These are phyloP conservation scores for Verbascum thapsus DNA, from an alignment of 257 asterid genomes.

Conservation along the genomic window DNA sequence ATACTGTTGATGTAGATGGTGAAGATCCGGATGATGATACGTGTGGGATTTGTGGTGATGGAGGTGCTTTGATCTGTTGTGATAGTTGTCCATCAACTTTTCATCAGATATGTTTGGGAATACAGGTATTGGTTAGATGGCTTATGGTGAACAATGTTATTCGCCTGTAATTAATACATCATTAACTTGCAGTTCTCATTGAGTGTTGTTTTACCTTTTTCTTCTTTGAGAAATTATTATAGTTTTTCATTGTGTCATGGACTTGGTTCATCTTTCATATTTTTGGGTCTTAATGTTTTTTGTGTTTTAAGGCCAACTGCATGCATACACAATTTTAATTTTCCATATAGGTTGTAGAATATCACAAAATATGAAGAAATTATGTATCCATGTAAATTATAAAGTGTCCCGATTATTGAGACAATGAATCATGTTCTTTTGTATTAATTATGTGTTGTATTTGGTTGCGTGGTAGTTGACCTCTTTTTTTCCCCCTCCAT, in stretches of 20 bases:
- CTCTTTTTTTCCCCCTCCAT: slow-evolving; percentile 8
- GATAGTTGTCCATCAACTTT: slow-evolving; percentile 96
- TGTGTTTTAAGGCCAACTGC: no score
- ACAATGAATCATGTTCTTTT: slow-evolving; percentile 1
- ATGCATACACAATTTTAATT: no score
- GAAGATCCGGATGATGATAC: slow-evolving; percentile 93
- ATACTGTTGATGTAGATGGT: slow-evolving; percentile 56
- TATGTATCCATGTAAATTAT: slow-evolving; percentile 2
- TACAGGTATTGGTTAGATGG: slow-evolving; percentile 52
- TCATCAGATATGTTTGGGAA: slow-evolving; percentile 78
- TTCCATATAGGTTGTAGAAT: no score
- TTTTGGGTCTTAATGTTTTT: no score
- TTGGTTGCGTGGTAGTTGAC: slow-evolving; percentile 18
- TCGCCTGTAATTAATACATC: slow-evolving; percentile 8
- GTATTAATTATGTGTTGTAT: slow-evolving; percentile 22
- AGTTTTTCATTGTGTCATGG: slow-evolving; percentile 2
- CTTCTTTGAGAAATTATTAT: slow-evolving; percentile 4
- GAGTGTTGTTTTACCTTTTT: slow-evolving; percentile 10
- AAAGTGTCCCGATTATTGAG: slow-evolving; percentile 4
- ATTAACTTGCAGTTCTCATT: background rate
- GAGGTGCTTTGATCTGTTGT: slow-evolving; percentile 94
- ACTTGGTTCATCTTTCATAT: slow-evolving; percentile 11
- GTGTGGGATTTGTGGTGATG: slow-evolving; percentile 92
- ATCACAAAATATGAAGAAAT: background rate
- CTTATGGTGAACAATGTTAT: slow-evolving; percentile 3